Evolutionary conservation across 306 rosid genomes (phyloP).

Genomic region (Corylus avellana): DNA sequence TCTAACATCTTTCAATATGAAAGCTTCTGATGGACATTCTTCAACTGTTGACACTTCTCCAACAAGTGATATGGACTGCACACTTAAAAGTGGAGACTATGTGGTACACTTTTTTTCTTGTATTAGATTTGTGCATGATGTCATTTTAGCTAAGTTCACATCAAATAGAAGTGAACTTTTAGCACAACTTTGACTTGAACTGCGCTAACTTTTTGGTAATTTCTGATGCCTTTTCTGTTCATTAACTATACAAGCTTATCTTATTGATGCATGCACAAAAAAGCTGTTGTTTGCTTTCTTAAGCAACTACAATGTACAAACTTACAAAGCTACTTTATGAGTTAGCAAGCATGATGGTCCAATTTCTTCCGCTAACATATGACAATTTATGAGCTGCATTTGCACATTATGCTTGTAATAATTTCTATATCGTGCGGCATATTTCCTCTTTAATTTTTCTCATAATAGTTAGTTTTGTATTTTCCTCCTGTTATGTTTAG

Average conservation of each 20-base stretch:
- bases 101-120: slow-evolving; percentile 61
- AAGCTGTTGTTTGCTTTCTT: not conserved
- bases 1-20: slow-evolving; percentile 31
- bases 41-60: slow-evolving; percentile 35
- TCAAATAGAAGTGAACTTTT: not conserved
- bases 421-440: slow-evolving; percentile 20
- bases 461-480: slow-evolving; percentile 10
- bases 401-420: not conserved
- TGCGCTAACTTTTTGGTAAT: not conserved
- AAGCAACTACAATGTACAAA: not conserved
- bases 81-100: slow-evolving; percentile 70
- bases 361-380: not conserved
- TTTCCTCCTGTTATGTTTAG: slow-evolving; percentile 40
- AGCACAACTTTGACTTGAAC: not conserved
- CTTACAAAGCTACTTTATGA: not conserved
- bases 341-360: not conserved
- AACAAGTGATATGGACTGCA: slow-evolving; percentile 47
- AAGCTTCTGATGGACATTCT: slow-evolving; percentile 39
- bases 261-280: not conserved
- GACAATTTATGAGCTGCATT: slow-evolving; percentile 2
- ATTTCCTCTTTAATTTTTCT: slow-evolving; percentile 7
- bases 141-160: not conserved
- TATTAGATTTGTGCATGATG: slow-evolving; percentile 1
- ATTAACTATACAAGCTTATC: not conserved
- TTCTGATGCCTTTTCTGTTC: not conserved